Base-by-base conservation (phyloP, 2,329 filamentous ascomycete species). In the Elsinoe batatas region DNA sequence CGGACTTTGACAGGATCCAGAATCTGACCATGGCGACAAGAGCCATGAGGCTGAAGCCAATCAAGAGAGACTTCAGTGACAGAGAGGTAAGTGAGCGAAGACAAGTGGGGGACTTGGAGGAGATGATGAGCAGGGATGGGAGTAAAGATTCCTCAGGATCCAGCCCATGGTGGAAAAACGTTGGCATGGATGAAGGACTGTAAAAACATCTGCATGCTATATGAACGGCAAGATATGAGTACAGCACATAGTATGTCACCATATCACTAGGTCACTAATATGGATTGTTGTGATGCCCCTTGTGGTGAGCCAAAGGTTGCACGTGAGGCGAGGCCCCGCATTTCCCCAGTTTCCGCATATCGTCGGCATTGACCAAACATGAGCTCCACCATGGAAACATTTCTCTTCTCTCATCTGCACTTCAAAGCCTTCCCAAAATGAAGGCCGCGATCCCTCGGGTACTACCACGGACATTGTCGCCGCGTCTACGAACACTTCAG, bases 41-140 rank as follows among this genome's bases (percentile, higher is more conserved):
- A 58, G 72, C 79, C 51, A 82, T 84, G 72, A 81, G 85, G 66
- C 83, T 89, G 67, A 85, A 60, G 60, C 42, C 61, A 83, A 65
- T 79, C 88, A 62, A 83, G 80, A 64, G 79, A 58, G 47, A 51
- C 37, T 11, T 51, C 33, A 36, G 47, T 15, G 51, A 58, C 58
- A 55, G 81, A 60, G 91, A 95, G 72, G 79, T 96, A 58, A 88
- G 87, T 58, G 88, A 91, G 74, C 79, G 91, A 61, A 86, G 87
- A 71, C 91, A 96, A 73, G 91, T 95, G 56, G 91, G 90, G 60
- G 91, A 96, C 74, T 84, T 84, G 56, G 88, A 88, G 72, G 83
- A 82, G 67, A 79, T 90, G 75, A 55, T 55, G 53, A 30, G 40
- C 3, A 10, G 37, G 74, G 37, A 74, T 72, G 61, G 57, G 43